Percentiles rank a stretch among this genome's conserved stretches.
Conservation (phyloP, 352 stramenopile species). For the Phytophthora nicotianae region DNA sequence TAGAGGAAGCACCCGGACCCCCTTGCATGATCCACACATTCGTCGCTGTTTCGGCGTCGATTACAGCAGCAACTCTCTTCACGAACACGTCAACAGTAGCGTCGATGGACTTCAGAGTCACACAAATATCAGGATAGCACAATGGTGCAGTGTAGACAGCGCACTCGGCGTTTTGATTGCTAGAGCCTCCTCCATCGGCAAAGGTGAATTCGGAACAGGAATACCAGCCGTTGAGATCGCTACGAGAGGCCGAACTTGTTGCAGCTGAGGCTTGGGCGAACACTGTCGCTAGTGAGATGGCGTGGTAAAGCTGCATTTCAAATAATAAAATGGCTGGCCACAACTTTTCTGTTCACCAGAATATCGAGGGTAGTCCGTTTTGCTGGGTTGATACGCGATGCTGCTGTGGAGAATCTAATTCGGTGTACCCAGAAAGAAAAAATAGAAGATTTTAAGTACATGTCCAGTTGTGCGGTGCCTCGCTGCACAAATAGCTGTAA, state of each 20-base stretch:
- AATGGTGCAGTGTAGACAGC: constrained; percentile 40
- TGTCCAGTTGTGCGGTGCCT: background rate
- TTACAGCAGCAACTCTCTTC: constrained; percentile 39
- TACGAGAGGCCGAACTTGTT: constrained; percentile 11
- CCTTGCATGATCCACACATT: constrained; percentile 60
- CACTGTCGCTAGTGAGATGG: constrained; percentile 2
- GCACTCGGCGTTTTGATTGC: constrained; percentile 32
- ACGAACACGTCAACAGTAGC: constrained; percentile 47
- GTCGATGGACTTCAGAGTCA: constrained; percentile 5
- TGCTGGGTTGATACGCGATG: constrained; percentile 1
- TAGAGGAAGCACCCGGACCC: constrained; percentile 42
- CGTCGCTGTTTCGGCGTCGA: constrained; percentile 17
- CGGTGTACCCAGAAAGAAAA: background rate
- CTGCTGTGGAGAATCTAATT: background rate
- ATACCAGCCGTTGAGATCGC: constrained; percentile 39
- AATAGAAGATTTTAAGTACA: background rate
- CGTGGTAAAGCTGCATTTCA: constrained; percentile 10
- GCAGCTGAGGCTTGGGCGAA: constrained; percentile 1
- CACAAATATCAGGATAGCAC: constrained; percentile 41
- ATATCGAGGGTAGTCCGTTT: constrained; percentile 2
- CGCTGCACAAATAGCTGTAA: background rate
- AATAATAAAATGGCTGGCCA: background rate
- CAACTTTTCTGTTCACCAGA: constrained; percentile 5
- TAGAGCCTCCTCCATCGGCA: constrained; percentile 19
- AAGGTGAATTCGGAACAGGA: constrained; percentile 38